Conservation (phyloP, 2,329 filamentous ascomycete genomes). For the Cytospora piceae region DNA sequence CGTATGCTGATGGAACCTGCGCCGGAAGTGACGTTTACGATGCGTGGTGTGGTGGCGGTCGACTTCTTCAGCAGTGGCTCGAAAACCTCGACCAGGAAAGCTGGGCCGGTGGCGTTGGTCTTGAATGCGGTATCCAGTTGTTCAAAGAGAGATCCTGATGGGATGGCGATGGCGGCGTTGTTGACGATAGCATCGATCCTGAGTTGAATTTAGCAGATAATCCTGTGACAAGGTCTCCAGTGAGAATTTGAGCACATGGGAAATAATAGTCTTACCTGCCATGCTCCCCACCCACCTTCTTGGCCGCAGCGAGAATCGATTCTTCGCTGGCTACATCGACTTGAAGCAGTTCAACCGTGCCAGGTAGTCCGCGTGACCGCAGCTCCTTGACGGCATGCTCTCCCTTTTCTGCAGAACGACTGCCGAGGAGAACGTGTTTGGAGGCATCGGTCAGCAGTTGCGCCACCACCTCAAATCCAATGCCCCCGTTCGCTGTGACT, state of each 20-base stretch:
- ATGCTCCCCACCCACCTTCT: slow-evolving; percentile 4
- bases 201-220: neutral
- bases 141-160: neutral
- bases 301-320: slow-evolving; percentile 3
- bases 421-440: slow-evolving; percentile 6
- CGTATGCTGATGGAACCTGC: slow-evolving; percentile 7
- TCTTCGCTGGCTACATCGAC: slow-evolving; percentile 4
- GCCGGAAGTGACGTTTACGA: slow-evolving; percentile 16
- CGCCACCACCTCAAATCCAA: slow-evolving; percentile 13
- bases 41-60: neutral
- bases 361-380: slow-evolving; percentile 8
- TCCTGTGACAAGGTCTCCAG: no score
- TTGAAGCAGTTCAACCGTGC: neutral
- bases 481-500: slow-evolving; percentile 8
- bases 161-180: slow-evolving; percentile 4
- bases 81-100: slow-evolving; percentile 12
- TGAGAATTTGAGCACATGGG: neutral
- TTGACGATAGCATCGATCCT: slow-evolving; percentile 17
- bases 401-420: slow-evolving; percentile 14
- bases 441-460: slow-evolving; percentile 7
- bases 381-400: slow-evolving; percentile 5
- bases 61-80: slow-evolving; percentile 10
- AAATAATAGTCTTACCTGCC: neutral
- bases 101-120: slow-evolving; percentile 9
- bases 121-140: neutral